Percentiles rank a stretch among this genome's conserved stretches.
These are phyloP conservation scores for Schoenoplectus triqueter DNA, from an alignment of 202 grass and related monocot genomes.

Conservation along the genomic window DNA sequence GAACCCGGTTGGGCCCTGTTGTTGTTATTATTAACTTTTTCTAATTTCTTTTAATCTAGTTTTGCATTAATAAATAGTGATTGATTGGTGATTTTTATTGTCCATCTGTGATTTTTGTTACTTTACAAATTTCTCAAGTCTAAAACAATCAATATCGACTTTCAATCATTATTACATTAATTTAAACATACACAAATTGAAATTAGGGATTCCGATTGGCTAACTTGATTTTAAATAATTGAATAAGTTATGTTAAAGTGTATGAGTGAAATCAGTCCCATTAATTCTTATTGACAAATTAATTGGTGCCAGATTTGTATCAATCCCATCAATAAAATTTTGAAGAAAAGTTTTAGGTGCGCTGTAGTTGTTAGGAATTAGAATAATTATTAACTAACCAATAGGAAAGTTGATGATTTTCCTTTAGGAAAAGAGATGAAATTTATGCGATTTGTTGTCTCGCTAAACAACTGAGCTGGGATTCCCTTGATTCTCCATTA, in stretches of 20 bases:
- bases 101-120: neutral
- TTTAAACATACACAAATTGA: too few relatives aligned
- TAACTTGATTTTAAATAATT: neutral
- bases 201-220: too few relatives aligned
- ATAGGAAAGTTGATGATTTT: neutral
- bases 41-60: too few relatives aligned
- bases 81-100: too few relatives aligned
- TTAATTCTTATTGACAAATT: neutral
- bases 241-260: neutral
- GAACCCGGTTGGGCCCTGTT: slow-evolving; percentile 81
- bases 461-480: neutral
- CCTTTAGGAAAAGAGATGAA: neutral
- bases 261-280: neutral
- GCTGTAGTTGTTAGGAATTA: neutral
- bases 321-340: neutral
- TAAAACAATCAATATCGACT: too few relatives aligned
- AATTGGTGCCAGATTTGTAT: neutral
- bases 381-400: neutral
- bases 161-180: too few relatives aligned
- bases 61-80: neutral
- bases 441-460: neutral
- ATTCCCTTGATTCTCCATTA: too few relatives aligned
- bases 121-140: too few relatives aligned
- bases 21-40: too few relatives aligned
- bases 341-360: neutral